Conservation (phyloP, 164 flowering plant species). For the Litsea cubeba region DNA sequence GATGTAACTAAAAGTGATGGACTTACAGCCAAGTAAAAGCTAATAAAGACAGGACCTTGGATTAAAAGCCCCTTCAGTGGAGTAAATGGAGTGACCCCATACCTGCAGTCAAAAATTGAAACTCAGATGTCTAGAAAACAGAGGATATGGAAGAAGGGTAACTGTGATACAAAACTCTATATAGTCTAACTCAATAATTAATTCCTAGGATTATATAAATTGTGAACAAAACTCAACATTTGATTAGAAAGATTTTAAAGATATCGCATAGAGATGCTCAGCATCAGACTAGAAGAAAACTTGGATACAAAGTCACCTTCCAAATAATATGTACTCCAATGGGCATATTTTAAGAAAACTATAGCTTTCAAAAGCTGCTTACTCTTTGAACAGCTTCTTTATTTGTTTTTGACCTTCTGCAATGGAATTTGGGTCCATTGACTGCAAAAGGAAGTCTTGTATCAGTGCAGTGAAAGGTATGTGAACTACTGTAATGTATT, state of each 20-base stretch:
- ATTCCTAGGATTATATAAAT: not conserved
- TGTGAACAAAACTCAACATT: not conserved
- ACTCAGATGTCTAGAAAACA: not conserved
- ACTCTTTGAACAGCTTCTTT: constrained; percentile 64
- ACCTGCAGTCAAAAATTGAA: constrained; percentile 32
- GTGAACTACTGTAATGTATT: not conserved
- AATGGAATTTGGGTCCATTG: constrained; percentile 47
- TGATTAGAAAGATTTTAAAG: not conserved
- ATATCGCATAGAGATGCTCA: not conserved
- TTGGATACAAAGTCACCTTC: not conserved
- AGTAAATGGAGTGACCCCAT: constrained; percentile 73
- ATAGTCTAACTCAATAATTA: not conserved
- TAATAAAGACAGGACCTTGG: constrained; percentile 77
- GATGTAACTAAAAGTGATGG: not conserved
- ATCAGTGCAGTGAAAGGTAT: not conserved
- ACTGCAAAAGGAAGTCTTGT: constrained; percentile 30
- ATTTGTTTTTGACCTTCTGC: constrained; percentile 51
- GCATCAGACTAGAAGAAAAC: not conserved
- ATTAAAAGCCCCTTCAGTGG: constrained; percentile 77
- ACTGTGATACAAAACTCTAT: not conserved
- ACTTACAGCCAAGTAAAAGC: constrained; percentile 85
- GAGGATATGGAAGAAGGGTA: not conserved
- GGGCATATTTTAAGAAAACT: not conserved
- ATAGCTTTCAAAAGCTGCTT: constrained; percentile 24
- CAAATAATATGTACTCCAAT: not conserved